Base-by-base conservation (phyloP, 805 yeast genomes). In the Yarrowia yakushimensis region DNA sequence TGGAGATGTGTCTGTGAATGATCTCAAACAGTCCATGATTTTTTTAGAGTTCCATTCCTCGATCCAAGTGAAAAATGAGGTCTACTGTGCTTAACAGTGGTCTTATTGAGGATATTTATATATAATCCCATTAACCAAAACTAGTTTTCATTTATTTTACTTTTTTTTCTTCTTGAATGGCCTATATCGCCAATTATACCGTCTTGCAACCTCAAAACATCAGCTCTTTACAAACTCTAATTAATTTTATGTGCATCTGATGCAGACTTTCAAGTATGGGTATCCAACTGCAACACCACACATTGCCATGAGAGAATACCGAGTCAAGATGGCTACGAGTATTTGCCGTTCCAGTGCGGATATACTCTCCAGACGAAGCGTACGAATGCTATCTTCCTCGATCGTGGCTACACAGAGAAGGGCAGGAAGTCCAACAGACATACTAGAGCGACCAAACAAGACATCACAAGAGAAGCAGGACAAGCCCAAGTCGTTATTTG, bases 251-350 rank as follows among this genome's bases (percentile, higher is more conserved):
- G 34, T 45, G 50, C 50, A 45, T 45, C 34, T n/a, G 34, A 45
- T 45, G 50, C 50, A 45, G 50, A 45, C 50, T 45, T 45, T 45
- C 34, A 17, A 45, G 50, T 28, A 39, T 39, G 28, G 25, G 31
- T 28, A 4, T 27, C 17, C 50, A 34, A 45, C 50, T 42, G 27
- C 48, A n/a, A 45, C 50, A 11, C 17, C 34, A 18, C 25, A 41
- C 27, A 41, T 41, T 30, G 18, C 30, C 23, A 45, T 28, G 50
- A 45, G 50, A n/a, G 50, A 45, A 28, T 17, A 45, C 25, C 50
- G 28, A 45, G 23, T 18, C 34, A 45, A 45, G 22, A 28, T 45
- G 50, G 50, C 50, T 18, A 11, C 34, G n/a, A 18, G 34, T 28
- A 18, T 45, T 18, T 28, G 17, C 25, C 50, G 36, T 4, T 28